These are phyloP conservation scores for Borovskyia barvae DNA, from an alignment of 208 protist species.

Conservation along the genomic window DNA sequence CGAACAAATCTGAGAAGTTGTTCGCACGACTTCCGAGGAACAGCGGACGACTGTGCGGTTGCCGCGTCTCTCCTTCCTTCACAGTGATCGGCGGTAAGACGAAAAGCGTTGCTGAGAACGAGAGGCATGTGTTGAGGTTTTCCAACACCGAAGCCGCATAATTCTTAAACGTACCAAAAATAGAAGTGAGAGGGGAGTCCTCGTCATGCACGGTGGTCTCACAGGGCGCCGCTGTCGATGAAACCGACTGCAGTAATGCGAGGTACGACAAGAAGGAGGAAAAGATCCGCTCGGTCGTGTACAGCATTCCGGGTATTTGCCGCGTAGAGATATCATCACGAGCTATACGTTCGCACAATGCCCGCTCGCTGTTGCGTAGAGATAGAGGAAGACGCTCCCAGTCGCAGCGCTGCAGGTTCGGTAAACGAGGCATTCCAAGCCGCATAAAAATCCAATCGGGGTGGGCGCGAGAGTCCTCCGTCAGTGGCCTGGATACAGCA, in stretches of 20 bases:
- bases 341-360: slow-evolving; percentile 29
- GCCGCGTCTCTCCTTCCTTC: background rate
- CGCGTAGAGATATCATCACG: background rate
- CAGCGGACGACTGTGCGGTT: slow-evolving; percentile 13
- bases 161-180: slow-evolving; percentile 9
- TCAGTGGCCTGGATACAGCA: too few relatives aligned
- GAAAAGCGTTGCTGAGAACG: slow-evolving; percentile 20
- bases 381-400: slow-evolving; percentile 44
- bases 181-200: background rate
- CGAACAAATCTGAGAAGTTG: slow-evolving; percentile 15
- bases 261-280: slow-evolving; percentile 13
- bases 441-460: slow-evolving; percentile 50
- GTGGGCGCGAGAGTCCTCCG: slow-evolving; percentile 15
- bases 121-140: background rate
- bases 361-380: slow-evolving; percentile 48
- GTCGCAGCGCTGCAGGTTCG: slow-evolving; percentile 38
- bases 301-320: slow-evolving; percentile 7
- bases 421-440: slow-evolving; percentile 32
- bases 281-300: slow-evolving; percentile 10
- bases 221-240: background rate
- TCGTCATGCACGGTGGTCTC: background rate
- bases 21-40: slow-evolving; percentile 16
- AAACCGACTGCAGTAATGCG: slow-evolving; percentile 4
- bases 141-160: slow-evolving; percentile 6
- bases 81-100: slow-evolving; percentile 5